Evolutionary conservation across 2,329 filamentous ascomycete genomes (phyloP).

Genomic region (Fusarium piperis): DNA sequence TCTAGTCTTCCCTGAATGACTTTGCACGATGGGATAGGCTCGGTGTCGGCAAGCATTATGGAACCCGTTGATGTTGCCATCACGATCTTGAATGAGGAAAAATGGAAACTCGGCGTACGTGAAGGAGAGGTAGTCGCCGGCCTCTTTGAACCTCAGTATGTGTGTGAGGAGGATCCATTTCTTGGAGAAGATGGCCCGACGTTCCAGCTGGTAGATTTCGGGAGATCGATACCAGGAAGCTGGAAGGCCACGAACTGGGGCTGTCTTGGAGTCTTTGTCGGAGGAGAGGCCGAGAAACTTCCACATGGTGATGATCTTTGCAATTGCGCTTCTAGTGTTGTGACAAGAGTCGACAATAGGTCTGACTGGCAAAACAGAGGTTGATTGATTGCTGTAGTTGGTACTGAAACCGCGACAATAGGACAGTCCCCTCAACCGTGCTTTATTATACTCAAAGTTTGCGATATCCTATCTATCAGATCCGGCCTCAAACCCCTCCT

Average conservation of each 20-base stretch:
- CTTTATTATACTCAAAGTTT: background rate
- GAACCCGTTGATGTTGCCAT: conserved; percentile 64
- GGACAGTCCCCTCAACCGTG: background rate
- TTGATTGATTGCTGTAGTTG: background rate
- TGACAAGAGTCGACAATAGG: background rate
- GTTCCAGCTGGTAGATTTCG: conserved; percentile 64
- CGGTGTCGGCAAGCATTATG: conserved; percentile 70
- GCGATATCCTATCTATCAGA: background rate
- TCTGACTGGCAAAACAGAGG: background rate
- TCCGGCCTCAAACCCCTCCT: background rate
- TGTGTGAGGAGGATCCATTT: conserved; percentile 65
- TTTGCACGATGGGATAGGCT: conserved; percentile 65
- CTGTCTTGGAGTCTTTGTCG: conserved; percentile 5
- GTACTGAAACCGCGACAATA: background rate
- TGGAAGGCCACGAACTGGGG: conserved; percentile 51
- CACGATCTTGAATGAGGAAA: conserved; percentile 59
- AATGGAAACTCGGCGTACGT: conserved; percentile 64
- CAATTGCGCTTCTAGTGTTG: background rate
- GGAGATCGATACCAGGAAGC: conserved; percentile 59
- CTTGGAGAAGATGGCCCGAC: conserved; percentile 64
- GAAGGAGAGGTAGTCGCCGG: conserved; percentile 66
- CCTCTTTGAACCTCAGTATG: conserved; percentile 57
- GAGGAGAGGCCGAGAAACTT: conserved; percentile 23
- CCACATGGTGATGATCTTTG: conserved; percentile 9
- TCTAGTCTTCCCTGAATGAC: conserved; percentile 57